Base-by-base conservation (phyloP, 352 stramenopile genomes). In the Globisporangium recalcitrans region DNA sequence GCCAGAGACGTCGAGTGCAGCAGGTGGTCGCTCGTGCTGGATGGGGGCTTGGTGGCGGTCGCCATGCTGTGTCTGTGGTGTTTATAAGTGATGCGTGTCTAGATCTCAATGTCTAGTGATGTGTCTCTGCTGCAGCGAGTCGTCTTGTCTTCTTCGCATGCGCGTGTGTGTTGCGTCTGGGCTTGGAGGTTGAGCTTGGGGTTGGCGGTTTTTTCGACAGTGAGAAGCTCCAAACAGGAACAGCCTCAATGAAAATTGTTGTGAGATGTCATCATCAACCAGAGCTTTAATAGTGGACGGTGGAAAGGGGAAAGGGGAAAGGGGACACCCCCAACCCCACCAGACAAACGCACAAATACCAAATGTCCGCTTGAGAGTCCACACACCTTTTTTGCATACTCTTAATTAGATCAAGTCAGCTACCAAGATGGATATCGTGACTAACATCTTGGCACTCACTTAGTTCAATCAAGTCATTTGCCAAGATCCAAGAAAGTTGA, bases 1-100 rank as follows among this genome's bases (percentile, higher is more conserved):
- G 60, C 60, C 10, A 49, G 27, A 21, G 60, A 65, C 52, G 29
- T 26, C 40, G 60, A 46, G 29, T 65, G 60, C n/a, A 49, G 21
- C 31, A 65, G 34, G 22, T 22, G 14, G 19, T 8, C n/a, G 42
- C 42, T 40, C 26, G 26, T 3, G 49, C 14, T 55, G 49, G 27
- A 3, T 27, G 27, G 16, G 26, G 26, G 4, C 26, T 55, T 55
- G 48, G 9, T 55, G 26, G 22, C 24, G 16, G 19, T 38, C 26
- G 27, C 27, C 14, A 19, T 32, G 26, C 27, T 27, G 16, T 54
- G 8, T 54, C 4, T 22, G 47, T 52, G 6, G 21, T 14, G 10
- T 40, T 9, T 16, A 16, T 40, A 52, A 11, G 22, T 31, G 11
- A 4, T 29, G 19, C 34, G 26, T 36, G 24, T 42, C 16, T 19